Conservation (phyloP, 2,329 filamentous ascomycete genomes). For the Colletotrichum noveboracense region DNA sequence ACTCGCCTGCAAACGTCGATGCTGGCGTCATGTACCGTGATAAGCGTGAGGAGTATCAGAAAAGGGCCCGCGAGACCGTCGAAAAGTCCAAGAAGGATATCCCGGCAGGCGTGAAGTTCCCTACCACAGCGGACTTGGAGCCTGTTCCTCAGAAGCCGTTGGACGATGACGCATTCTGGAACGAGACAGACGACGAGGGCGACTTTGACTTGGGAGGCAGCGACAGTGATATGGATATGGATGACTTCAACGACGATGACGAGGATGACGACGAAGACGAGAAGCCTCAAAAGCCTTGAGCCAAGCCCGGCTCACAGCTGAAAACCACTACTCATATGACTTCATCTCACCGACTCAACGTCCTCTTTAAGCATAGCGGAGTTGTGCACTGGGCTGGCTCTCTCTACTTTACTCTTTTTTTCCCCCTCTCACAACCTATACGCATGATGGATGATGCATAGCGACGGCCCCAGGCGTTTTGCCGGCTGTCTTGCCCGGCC, state of each 20-base stretch:
- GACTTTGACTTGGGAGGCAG: conserved; percentile 73
- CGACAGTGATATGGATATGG: conserved; percentile 68
- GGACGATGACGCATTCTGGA: conserved; percentile 84
- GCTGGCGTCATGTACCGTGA: conserved; percentile 87
- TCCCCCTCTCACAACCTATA: background rate
- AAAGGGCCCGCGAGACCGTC: conserved; percentile 71
- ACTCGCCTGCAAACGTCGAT: conserved; percentile 93
- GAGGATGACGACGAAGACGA: conserved; percentile 64
- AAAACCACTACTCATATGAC: background rate
- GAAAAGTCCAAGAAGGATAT: conserved; percentile 80
- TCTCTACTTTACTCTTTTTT: background rate
- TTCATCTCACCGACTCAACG: background rate
- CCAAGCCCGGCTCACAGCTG: background rate
- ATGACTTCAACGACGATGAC: conserved; percentile 63
- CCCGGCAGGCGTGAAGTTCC: conserved; percentile 81
- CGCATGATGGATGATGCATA: conserved; percentile 23
- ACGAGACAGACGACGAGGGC: conserved; percentile 75
- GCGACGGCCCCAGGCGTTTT: conserved; percentile 24
- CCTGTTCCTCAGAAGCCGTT: conserved; percentile 64
- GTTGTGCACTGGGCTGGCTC: background rate
- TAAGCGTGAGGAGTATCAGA: conserved; percentile 71
- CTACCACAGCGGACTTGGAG: conserved; percentile 69
- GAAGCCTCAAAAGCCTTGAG: background rate
- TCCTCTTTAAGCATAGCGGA: background rate
- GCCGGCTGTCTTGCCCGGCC: conserved; percentile 11